Base-by-base conservation (phyloP, 2,329 filamentous ascomycete species). In the Hypoxylon sp. region DNA sequence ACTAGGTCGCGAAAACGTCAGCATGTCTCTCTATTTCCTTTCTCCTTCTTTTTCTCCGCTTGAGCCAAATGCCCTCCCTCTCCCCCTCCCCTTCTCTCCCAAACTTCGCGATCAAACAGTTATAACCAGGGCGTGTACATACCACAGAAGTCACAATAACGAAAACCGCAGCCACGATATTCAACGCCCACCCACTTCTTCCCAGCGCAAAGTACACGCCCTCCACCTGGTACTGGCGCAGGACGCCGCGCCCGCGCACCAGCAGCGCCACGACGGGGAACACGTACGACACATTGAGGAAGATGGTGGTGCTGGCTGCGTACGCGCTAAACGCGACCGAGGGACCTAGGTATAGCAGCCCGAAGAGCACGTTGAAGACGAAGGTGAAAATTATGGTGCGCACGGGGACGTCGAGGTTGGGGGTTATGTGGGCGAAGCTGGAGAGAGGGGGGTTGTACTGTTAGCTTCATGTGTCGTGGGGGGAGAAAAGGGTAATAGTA, bases 301-400 rank as follows among this genome's bases (percentile, higher is more conserved):
- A 80, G 11, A 84, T 79, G 13, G 82, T 84, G 68, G 79, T 82
- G 21, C 79, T 81, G 3, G 82, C 80, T 0, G 82, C 78, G 63
- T 84, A 83, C 5, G 83, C 82, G 56, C 80, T 81, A 52, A 85
- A 85, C 0, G 83, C 82, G 10, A 83, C 82, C 13, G 78, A 78
- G 0, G 81, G 82, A 0, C 82, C 82, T 0, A 84, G 76, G 60
- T 84, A 85, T 3, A 85, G 75, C 1, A 84, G 77, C 1, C 82
- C 83, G 46, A 85, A 83, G 13, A 82, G 69, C 21, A 81, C 76
- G 64, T 84, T 82, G 68, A 84, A 81, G 3, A 78, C 68, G n/a
- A 77, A 80, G n/a, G 79, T 76, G 5, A 81, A 65, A 3, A 83
- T 21, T 13, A 85, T 80, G 1, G 81, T 76, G 28, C 77, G 77